A percentile compares a stretch with the other conserved stretches of the same genome.
phyloP scores from a whole-genome alignment of 2,329 filamentous ascomycete genomes.

The Cytospora schulzeri region DNA sequence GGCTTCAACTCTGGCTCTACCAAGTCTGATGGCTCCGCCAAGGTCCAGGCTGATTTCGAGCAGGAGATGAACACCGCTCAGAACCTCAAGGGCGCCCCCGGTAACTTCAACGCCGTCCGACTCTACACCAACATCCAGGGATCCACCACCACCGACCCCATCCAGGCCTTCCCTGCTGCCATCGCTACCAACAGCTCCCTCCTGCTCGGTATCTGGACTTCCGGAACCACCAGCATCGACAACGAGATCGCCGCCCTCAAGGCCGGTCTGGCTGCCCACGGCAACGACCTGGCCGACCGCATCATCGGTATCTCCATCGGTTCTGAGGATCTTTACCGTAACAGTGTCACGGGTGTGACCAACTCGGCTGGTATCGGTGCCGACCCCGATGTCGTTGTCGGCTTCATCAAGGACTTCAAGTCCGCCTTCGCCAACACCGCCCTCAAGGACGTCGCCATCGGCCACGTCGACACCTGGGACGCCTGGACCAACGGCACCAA shows the following conservation, averaged over 20 bases:
- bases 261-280: slow-evolving; percentile 69
- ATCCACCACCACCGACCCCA: slow-evolving; percentile 65
- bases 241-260: slow-evolving; percentile 76
- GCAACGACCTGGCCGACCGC: slow-evolving; percentile 62
- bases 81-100: slow-evolving; percentile 62
- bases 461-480: slow-evolving; percentile 91
- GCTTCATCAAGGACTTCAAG: slow-evolving; percentile 72
- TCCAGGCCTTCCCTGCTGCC: slow-evolving; percentile 77
- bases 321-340: slow-evolving; percentile 83
- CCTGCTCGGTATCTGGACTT: slow-evolving; percentile 83
- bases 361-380: slow-evolving; percentile 65
- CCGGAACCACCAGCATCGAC: slow-evolving; percentile 64
- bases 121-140: slow-evolving; percentile 77
- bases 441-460: slow-evolving; percentile 61
- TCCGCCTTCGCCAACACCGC: slow-evolving; percentile 63
- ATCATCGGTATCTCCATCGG: slow-evolving; percentile 85
- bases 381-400: slow-evolving; percentile 61
- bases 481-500: slow-evolving; percentile 75
- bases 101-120: slow-evolving; percentile 67
- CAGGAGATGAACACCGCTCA: slow-evolving; percentile 68
- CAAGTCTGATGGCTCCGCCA: slow-evolving; percentile 61
- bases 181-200: slow-evolving; percentile 78
- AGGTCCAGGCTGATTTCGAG: slow-evolving; percentile 67
- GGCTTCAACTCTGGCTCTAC: slow-evolving; percentile 76
- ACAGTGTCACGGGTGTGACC: slow-evolving; percentile 68